Conservation (phyloP, 2,329 filamentous ascomycete species). For the Thielaviopsis ethacetica region DNA sequence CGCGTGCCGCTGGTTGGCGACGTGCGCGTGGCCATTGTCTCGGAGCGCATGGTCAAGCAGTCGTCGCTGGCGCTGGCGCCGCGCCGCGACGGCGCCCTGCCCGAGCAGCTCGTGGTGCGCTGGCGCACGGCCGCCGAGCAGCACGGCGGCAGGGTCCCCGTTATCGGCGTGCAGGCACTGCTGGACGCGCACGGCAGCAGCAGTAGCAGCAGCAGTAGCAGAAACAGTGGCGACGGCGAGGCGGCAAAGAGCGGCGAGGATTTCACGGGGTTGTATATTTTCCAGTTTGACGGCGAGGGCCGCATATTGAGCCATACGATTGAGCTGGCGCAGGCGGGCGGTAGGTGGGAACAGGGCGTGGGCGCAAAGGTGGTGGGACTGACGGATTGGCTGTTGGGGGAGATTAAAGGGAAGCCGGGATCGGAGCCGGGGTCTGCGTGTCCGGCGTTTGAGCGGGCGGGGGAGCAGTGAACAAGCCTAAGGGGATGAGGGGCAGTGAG, state of each 20-base stretch:
- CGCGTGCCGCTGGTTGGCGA: slow-evolving; percentile 81
- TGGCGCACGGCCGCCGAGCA: slow-evolving; percentile 42
- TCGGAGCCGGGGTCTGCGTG: slow-evolving; percentile 8
- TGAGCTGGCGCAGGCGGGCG: slow-evolving; percentile 74
- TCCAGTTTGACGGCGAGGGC: slow-evolving; percentile 83
- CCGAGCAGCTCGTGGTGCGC: slow-evolving; percentile 76
- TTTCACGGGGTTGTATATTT: slow-evolving; percentile 85
- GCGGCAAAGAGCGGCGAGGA: slow-evolving; percentile 34
- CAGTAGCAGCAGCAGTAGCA: slow-evolving; percentile 21
- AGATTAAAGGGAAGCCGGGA: slow-evolving; percentile 28
- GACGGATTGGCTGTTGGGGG: slow-evolving; percentile 86
- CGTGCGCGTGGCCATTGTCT: slow-evolving; percentile 71
- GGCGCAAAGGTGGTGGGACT: slow-evolving; percentile 73
- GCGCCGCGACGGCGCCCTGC: slow-evolving; percentile 34
- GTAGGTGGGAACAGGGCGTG: slow-evolving; percentile 66
- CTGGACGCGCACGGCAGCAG: background rate
- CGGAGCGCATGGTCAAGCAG: slow-evolving; percentile 67
- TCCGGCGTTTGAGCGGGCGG: slow-evolving; percentile 9
- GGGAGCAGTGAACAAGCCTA: background rate
- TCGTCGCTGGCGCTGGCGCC: slow-evolving; percentile 32
- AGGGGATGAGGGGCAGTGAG: background rate
- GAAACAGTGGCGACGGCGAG: slow-evolving; percentile 25
- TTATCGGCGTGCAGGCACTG: background rate
- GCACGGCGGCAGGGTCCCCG: slow-evolving; percentile 18
- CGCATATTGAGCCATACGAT: slow-evolving; percentile 79